Conservation (phyloP, 805 yeast genomes). For the Peterozyma xylosa region DNA sequence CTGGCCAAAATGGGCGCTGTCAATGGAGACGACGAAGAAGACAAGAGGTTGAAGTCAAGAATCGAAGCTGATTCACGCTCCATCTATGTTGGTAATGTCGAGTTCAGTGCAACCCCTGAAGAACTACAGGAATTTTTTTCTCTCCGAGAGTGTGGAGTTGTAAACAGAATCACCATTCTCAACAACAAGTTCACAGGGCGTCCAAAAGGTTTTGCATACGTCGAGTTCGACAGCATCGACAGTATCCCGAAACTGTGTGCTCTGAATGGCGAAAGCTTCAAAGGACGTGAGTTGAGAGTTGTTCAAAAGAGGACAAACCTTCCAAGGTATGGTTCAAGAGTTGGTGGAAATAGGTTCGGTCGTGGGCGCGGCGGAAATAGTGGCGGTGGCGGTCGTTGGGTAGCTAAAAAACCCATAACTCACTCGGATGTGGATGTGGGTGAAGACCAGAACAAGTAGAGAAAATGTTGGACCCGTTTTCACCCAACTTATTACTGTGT, state of each 20-base stretch:
- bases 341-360: slow-evolving; percentile 26
- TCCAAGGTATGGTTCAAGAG: slow-evolving; percentile 55
- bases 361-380: slow-evolving; percentile 19
- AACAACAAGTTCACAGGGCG: slow-evolving; percentile 69
- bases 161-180: slow-evolving; percentile 74
- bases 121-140: slow-evolving; percentile 63
- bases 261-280: slow-evolving; percentile 57
- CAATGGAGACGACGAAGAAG: neutral
- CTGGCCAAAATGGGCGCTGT: neutral
- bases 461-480: too few species aligned
- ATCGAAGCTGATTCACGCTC: slow-evolving; percentile 67
- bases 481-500: too few species aligned
- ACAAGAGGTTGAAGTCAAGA: slow-evolving; percentile 22
- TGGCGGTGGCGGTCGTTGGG: slow-evolving; percentile 11
- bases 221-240: slow-evolving; percentile 65
- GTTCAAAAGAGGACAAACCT: slow-evolving; percentile 74
- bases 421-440: too few species aligned
- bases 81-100: slow-evolving; percentile 80
- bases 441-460: too few species aligned
- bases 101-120: slow-evolving; percentile 70
- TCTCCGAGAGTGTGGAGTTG: slow-evolving; percentile 57
- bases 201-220: slow-evolving; percentile 84
- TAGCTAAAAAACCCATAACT: neutral
- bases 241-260: slow-evolving; percentile 59
- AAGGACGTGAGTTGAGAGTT: slow-evolving; percentile 69